Conservation (phyloP, 148 eudicot species). For the Rhododendron williamsianum region DNA sequence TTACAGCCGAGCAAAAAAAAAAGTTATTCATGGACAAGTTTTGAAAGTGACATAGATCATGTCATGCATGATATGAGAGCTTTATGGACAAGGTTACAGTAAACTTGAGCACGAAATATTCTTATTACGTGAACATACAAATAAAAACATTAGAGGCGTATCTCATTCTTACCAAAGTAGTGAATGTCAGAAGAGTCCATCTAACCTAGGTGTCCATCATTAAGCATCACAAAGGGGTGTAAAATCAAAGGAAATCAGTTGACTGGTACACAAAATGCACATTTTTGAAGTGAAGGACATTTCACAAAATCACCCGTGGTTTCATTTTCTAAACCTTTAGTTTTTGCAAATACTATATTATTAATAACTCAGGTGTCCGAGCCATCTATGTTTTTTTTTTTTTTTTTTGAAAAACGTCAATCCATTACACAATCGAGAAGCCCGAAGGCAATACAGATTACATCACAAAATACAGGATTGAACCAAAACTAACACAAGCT, state of each 20-base stretch:
- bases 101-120: not conserved
- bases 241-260: not conserved
- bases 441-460: no score
- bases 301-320: not conserved
- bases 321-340: not conserved
- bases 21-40: not conserved
- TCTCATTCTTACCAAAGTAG: not conserved
- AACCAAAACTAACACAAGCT: no score
- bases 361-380: not conserved
- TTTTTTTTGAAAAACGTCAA: no score
- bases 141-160: not conserved
- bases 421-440: no score
- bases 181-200: not conserved
- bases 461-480: no score
- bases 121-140: not conserved
- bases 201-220: not conserved
- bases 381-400: not conserved
- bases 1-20: no score
- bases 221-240: not conserved
- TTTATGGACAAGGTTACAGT: not conserved
- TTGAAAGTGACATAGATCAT: not conserved
- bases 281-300: not conserved
- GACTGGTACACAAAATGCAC: not conserved
- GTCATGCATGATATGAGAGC: not conserved
- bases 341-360: not conserved